Evolutionary conservation across 345 rosid species (phyloP).

Genomic region (Lepidium africanum): DNA sequence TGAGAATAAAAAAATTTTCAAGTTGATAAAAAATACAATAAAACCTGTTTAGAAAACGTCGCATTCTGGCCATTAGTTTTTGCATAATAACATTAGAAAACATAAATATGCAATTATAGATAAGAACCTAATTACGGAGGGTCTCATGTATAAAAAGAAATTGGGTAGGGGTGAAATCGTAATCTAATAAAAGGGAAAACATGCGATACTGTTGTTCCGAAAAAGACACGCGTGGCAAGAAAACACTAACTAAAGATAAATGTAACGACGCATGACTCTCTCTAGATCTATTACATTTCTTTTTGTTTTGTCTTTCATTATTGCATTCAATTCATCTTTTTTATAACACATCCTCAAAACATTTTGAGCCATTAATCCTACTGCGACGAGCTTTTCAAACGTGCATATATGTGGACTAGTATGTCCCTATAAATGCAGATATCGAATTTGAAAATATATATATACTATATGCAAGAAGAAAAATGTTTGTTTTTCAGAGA

Average conservation of each 20-base stretch:
- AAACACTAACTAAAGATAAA: conserved; percentile 19
- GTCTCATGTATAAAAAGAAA: background rate
- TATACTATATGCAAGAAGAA: no score
- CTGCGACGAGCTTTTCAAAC: background rate
- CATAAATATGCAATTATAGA: no score
- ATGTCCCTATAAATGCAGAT: no score
- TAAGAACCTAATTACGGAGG: background rate
- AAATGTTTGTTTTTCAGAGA: no score
- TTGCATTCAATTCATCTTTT: background rate
- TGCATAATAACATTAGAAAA: no score
- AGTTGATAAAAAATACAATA: no score
- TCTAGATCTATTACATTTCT: background rate
- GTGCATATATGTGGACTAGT: background rate
- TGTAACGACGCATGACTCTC: conserved; percentile 26
- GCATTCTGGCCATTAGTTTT: no score
- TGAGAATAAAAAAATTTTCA: no score
- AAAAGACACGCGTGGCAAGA: conserved; percentile 27
- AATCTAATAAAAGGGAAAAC: conserved; percentile 13
- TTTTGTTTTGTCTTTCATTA: background rate
- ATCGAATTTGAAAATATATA: no score
- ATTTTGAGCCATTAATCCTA: background rate
- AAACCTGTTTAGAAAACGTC: no score
- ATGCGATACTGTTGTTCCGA: conserved; percentile 18
- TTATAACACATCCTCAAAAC: background rate
- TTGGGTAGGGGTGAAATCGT: conserved; percentile 17